phyloP scores from a whole-genome alignment of 306 rosid genomes.

The Gleditsia sinensis region DNA sequence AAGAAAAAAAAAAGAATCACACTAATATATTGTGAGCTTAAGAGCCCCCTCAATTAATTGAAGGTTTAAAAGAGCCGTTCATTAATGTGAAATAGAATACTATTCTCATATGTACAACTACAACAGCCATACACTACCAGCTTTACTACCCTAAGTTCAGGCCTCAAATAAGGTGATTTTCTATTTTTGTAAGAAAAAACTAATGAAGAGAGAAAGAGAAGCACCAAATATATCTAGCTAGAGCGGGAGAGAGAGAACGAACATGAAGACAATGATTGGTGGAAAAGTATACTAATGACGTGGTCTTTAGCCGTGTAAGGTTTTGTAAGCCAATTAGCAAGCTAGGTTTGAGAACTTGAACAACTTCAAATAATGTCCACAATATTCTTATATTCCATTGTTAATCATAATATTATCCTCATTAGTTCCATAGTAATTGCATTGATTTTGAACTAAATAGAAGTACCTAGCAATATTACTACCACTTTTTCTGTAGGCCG shows the following conservation, averaged over 20 bases:
- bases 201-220: background rate
- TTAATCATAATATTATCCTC: conserved; percentile 12
- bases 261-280: conserved; percentile 14
- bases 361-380: background rate
- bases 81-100: conserved; percentile 8
- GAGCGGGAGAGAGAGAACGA: background rate
- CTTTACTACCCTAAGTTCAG: background rate
- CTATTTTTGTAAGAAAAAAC: background rate
- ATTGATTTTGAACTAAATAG: conserved; percentile 32
- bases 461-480: conserved; percentile 70
- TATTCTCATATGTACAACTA: background rate
- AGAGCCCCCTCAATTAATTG: conserved; percentile 13
- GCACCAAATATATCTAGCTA: background rate
- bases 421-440: conserved; percentile 3
- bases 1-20: background rate
- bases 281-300: background rate
- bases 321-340: conserved; percentile 9
- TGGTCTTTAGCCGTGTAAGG: background rate
- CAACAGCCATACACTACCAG: conserved; percentile 4
- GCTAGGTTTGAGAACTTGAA: conserved; percentile 7
- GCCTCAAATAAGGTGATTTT: conserved; percentile 7
- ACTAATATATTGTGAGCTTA: conserved; percentile 15
- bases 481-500: conserved; percentile 74
- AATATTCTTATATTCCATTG: background rate
- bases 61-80: background rate